These are phyloP conservation scores for Pseudonitzschia delicatissima DNA, from an alignment of 108 stramenopile genomes.

Conservation along the genomic window DNA sequence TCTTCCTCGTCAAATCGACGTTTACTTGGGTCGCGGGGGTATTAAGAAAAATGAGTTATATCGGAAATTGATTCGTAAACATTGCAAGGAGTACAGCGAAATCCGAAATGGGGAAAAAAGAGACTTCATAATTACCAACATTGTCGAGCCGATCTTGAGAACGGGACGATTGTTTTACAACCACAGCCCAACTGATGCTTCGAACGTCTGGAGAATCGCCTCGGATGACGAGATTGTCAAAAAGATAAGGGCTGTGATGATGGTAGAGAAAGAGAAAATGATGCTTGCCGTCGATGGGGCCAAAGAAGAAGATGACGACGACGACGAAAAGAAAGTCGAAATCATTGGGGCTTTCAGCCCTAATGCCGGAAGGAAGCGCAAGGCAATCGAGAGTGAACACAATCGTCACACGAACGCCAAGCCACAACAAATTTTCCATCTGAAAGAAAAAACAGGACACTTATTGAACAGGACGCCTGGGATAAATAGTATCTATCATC, in stretches of 20 bases:
- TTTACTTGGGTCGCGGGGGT: slow-evolving; percentile 1
- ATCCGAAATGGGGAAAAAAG: not conserved
- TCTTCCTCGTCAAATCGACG: too few species aligned
- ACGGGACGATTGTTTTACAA: not conserved
- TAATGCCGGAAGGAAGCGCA: not conserved
- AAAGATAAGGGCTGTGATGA: not conserved
- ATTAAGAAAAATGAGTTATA: not conserved
- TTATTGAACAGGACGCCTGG: not conserved
- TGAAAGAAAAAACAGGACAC: not conserved
- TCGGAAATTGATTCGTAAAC: not conserved
- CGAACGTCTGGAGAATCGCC: not conserved
- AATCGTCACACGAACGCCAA: not conserved
- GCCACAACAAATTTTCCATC: not conserved
- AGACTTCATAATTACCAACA: not conserved
- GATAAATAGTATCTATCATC: not conserved
- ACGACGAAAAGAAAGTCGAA: not conserved
- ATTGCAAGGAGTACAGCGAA: not conserved
- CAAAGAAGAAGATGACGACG: not conserved
- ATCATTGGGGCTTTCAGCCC: not conserved
- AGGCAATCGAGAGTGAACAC: not conserved
- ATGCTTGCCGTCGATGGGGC: not conserved
- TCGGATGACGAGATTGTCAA: not conserved
- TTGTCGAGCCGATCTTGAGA: not conserved
- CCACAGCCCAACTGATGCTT: not conserved
- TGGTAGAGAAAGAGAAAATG: not conserved